A percentile compares a stretch with the other conserved stretches of the same genome.
Evolutionary conservation across 805 yeast genomes (phyloP).

Genomic region (Wickerhamiella australiensis): DNA sequence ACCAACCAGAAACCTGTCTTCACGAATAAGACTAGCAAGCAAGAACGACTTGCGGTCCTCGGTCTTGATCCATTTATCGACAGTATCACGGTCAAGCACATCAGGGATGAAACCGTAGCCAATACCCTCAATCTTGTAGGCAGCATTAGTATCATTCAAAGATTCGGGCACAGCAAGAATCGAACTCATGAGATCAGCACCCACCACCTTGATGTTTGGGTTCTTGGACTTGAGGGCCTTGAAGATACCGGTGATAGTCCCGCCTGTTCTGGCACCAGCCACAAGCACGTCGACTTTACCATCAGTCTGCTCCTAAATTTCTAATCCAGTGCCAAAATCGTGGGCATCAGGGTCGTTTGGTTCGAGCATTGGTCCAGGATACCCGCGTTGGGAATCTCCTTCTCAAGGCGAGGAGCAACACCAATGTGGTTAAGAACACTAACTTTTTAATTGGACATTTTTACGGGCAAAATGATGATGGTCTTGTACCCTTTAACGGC

Average conservation of each 20-base stretch:
- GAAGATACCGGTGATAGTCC: slow-evolving; percentile 77
- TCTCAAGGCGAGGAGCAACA: slow-evolving; percentile 67
- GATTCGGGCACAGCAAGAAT: slow-evolving; percentile 69
- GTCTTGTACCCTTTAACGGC: slow-evolving; percentile 81
- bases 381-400: slow-evolving; percentile 73
- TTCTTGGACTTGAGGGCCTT: slow-evolving; percentile 62
- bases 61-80: slow-evolving; percentile 77
- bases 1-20: slow-evolving; percentile 79
- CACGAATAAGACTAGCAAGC: slow-evolving; percentile 65
- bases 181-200: slow-evolving; percentile 81
- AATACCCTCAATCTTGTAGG: slow-evolving; percentile 77
- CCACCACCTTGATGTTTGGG: slow-evolving; percentile 48
- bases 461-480: slow-evolving; percentile 79
- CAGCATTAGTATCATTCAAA: slow-evolving; percentile 45
- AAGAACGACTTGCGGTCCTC: slow-evolving; percentile 71
- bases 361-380: slow-evolving; percentile 76
- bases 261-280: slow-evolving; percentile 94
- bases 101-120: slow-evolving; percentile 85
- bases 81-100: slow-evolving; percentile 51
- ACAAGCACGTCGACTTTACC: slow-evolving; percentile 62
- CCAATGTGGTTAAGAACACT: slow-evolving; percentile 80
- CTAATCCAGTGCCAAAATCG: slow-evolving; percentile 72
- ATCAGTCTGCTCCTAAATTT: slow-evolving; percentile 68
- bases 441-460: slow-evolving; percentile 84
- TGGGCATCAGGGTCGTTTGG: slow-evolving; percentile 73